Base-by-base conservation (phyloP, 1,284 basidiomycete species). In the Microbotryum intermedium region DNA sequence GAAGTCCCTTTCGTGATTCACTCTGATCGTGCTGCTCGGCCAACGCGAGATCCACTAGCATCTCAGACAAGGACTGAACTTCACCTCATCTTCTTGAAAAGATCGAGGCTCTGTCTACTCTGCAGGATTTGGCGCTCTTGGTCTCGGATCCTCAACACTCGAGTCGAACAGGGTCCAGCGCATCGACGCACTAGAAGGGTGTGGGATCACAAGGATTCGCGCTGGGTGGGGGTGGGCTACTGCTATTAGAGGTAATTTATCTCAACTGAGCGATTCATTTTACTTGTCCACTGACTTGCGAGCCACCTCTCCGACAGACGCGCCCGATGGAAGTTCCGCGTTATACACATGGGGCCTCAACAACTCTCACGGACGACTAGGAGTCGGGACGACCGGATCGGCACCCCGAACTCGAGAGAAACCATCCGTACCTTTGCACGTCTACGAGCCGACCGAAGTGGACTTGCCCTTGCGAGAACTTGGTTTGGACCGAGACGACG, bases 321-420 rank as follows among this genome's bases (percentile, higher is more conserved):
- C 34, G 11, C 34, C 34, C 34, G 51, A 46, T 1, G 58, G 43
- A 0, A 29, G 34, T 2, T 62, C 60, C 2, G 50, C 51, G 4
- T 43, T 67, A 16, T 67, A n/a, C 25, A 56, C 57, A 6, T 67
- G 63, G 63, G 66, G 66, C 1, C 29, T 67, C 11, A 67, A 67
- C 53, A 57, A 43, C 43, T 9, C n/a, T 0, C 57, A 56, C 47
- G 66, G 66, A 6, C 58, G 66, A 6, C 53, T 67, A 18, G 66
- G 63, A 2, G 25, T 61, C 18, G 66, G 63, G 10, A 20, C 56
- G 1, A 34, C 55, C 11, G 25, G 53, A 20, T n/a, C 26, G 23
- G 55, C 34, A 23, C 48, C 16, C 3, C 49, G 20, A 4, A 51
- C 26, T 51, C 8, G 50, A 6, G 34, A 39, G 6, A 9, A 30